Evolutionary conservation across 495 filamentous ascomycete genomes (phyloP), one percentile per base, ranked within the genome.

Genomic region (Trichocladium uniseriatum): DNA sequence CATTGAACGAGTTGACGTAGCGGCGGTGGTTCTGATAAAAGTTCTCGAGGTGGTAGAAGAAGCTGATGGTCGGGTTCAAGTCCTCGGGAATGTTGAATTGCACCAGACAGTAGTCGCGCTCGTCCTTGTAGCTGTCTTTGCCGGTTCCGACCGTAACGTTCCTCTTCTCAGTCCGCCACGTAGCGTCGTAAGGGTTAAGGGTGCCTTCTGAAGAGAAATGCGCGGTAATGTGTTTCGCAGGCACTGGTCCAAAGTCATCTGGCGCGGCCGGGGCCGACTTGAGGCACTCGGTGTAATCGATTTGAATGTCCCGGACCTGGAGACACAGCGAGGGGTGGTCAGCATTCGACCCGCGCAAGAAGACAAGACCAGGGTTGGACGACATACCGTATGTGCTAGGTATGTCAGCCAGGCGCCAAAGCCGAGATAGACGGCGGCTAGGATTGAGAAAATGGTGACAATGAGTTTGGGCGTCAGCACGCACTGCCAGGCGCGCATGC

Each of bases 21-120:
- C 91, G 84, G 48, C 92, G 84, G 62, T 99, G 92, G 65, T 99
- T 99, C 64, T 99, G 92, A 71, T 97, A 99, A 72, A 99, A 99
- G 67, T 99, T 94, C 36, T 88, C 89, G 35, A 99, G 79, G 45
- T 84, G 84, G 67, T 99, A 99, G 69, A 95, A 97, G 63, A 95
- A 76, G 54, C 86, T 76, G 21, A 97, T 82, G 4, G 90, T 89
- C 0, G 91, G 79, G 9, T 74, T 71, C 56, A 99, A 77, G 21
- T 79, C 68, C 48, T 92, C 78, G 7, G 88, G 88, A 24, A 97
- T 81, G 22, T 78, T 70, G 69, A 96, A 94, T 29, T 73, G 64
- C 8, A 99, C 61, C 1, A 68, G 71, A 76, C 92, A 99, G 6
- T 61, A 48, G 34, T 45, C 34, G 10, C 53, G 49, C 0, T 48